A percentile compares a stretch with the other conserved stretches of the same genome.
Evolutionary conservation across 176 grass and related monocot genomes (phyloP).

Genomic region (Lolium rigidum): DNA sequence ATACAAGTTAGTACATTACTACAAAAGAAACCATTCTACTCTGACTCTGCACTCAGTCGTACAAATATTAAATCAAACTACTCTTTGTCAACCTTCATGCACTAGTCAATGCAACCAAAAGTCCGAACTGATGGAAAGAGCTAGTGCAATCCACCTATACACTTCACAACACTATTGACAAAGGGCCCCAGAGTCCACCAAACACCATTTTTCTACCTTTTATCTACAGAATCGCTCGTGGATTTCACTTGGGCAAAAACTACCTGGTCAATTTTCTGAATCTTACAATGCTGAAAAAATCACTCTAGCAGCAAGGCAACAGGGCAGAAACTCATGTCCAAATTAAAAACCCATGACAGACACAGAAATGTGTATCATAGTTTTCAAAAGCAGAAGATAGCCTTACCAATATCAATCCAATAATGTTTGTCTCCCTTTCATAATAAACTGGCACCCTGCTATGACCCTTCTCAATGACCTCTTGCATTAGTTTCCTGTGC

Average conservation of each 20-base stretch:
- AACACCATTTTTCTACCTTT: neutral
- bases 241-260: neutral
- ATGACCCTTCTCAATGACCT: conserved; percentile 87
- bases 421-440: conserved; percentile 79
- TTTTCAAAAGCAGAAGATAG: conserved; percentile 8
- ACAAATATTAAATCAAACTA: neutral
- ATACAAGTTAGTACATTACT: neutral
- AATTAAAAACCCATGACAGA: neutral
- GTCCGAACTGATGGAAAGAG: no score
- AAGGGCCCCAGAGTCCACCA: neutral
- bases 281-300: neutral
- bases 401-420: conserved; percentile 89
- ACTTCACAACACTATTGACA: no score
- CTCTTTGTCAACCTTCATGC: neutral
- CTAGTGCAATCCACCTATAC: no score
- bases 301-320: neutral
- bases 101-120: no score
- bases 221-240: neutral
- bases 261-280: neutral
- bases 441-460: conserved; percentile 93
- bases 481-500: conserved; percentile 68
- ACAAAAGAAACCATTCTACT: conserved; percentile 3
- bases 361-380: neutral
- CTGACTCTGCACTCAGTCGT: neutral
- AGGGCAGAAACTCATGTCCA: conserved; percentile 15